These are phyloP conservation scores for Yarrowia sp. DNA, from an alignment of 805 yeast species.

Conservation along the genomic window DNA sequence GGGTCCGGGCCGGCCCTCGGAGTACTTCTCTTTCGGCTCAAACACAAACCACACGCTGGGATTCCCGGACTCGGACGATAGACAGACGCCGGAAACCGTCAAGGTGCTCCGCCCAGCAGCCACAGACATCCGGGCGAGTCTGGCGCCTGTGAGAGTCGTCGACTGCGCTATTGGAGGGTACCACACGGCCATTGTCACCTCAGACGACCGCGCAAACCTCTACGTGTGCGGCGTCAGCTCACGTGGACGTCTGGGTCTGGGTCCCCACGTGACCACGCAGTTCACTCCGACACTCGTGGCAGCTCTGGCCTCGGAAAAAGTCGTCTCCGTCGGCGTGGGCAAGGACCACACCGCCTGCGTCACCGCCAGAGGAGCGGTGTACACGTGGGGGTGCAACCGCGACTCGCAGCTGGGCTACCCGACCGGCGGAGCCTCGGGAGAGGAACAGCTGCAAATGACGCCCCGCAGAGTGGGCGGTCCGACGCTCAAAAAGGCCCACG, in stretches of 20 bases:
- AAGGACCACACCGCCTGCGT: conserved; percentile 73
- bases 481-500: conserved; percentile 24
- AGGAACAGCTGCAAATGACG: conserved; percentile 45
- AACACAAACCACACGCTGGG: conserved; percentile 70
- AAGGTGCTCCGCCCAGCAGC: conserved; percentile 45
- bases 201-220: conserved; percentile 56
- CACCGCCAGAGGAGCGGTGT: conserved; percentile 61
- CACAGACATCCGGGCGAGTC: conserved; percentile 3
- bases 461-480: conserved; percentile 54
- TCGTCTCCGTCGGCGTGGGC: conserved; percentile 57
- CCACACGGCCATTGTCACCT: conserved; percentile 68
- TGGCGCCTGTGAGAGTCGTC: conserved; percentile 51
- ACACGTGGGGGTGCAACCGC: conserved; percentile 80
- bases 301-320: conserved; percentile 50
- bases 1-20: conserved; percentile 34
- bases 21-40: conserved; percentile 65
- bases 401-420: conserved; percentile 70
- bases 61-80: conserved; percentile 65
- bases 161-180: conserved; percentile 64
- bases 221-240: conserved; percentile 71
- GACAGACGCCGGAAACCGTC: conserved; percentile 56
- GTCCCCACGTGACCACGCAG: conserved; percentile 47
- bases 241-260: conserved; percentile 75
- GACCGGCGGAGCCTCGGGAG: conserved; percentile 38
- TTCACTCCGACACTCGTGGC: conserved; percentile 57